Conservation (phyloP, 208 protist genomes). For the Angomonas ambiguus region DNA sequence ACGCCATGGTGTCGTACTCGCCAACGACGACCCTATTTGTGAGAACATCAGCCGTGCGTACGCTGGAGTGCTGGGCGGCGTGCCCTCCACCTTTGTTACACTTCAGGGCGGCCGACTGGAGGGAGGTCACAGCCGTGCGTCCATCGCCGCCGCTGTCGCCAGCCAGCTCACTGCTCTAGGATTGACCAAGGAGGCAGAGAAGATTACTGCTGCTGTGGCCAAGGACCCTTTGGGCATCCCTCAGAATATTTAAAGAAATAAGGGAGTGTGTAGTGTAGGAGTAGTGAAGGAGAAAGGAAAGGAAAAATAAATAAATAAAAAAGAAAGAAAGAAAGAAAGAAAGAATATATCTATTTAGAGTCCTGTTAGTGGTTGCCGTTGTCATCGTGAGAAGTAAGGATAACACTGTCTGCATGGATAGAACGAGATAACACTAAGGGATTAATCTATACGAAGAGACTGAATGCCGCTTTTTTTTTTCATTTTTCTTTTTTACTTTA, state of each 20-base stretch:
- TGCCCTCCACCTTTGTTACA: conserved; percentile 56
- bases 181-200: conserved; percentile 57
- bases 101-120: conserved; percentile 43
- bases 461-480: background rate
- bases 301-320: background rate
- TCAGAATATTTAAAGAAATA: conserved; percentile 26
- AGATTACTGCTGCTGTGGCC: conserved; percentile 52
- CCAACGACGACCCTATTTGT: conserved; percentile 62
- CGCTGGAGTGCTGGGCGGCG: conserved; percentile 65
- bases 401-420: too few species aligned
- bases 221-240: conserved; percentile 55
- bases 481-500: background rate
- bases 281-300: conserved; percentile 1
- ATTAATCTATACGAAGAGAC: too few species aligned
- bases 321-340: conserved; percentile 13
- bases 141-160: conserved; percentile 59
- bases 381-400: background rate
- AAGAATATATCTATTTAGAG: background rate
- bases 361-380: too few species aligned
- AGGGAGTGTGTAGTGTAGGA: background rate
- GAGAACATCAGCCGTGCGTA: conserved; percentile 72
- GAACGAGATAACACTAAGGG: too few species aligned
- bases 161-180: conserved; percentile 60
- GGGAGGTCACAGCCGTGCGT: conserved; percentile 75
- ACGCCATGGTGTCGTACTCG: conserved; percentile 52